Conservation (phyloP, 176 grass and related monocot genomes). For the Aegilops umbellulata region DNA sequence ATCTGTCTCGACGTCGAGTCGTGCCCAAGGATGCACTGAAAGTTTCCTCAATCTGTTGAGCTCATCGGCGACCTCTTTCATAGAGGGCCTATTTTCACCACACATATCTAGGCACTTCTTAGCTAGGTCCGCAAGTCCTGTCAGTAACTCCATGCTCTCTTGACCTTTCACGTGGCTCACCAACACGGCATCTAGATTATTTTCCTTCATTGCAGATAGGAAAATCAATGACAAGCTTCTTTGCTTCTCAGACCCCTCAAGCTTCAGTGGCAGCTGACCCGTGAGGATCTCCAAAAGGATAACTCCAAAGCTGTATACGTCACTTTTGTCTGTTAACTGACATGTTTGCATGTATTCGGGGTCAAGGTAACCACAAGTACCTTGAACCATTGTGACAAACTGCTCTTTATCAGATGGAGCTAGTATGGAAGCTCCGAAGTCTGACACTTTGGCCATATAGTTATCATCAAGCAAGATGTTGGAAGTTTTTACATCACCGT, state of each 20-base stretch:
- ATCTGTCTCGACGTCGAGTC: not conserved
- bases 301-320: conserved; percentile 19
- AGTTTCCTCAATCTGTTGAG: conserved; percentile 25
- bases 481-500: conserved; percentile 34
- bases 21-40: conserved; percentile 20
- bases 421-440: conserved; percentile 39
- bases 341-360: conserved; percentile 49
- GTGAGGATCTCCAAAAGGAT: conserved; percentile 34
- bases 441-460: conserved; percentile 35
- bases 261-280: not conserved
- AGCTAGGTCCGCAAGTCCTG: conserved; percentile 27
- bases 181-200: conserved; percentile 22
- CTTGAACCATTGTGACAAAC: conserved; percentile 33
- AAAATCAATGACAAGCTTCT: conserved; percentile 18
- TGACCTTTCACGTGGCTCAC: conserved; percentile 9
- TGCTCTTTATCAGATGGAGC: conserved; percentile 21
- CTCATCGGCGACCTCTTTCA: conserved; percentile 33
- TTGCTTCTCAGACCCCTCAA: conserved; percentile 2
- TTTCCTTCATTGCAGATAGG: conserved; percentile 20
- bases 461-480: not conserved
- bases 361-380: conserved; percentile 35
- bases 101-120: conserved; percentile 40
- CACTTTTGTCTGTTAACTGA: conserved; percentile 33
- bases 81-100: conserved; percentile 24
- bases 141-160: conserved; percentile 23